Conservation (phyloP, 495 filamentous ascomycete genomes). For the Aspergillus kassunensis region DNA sequence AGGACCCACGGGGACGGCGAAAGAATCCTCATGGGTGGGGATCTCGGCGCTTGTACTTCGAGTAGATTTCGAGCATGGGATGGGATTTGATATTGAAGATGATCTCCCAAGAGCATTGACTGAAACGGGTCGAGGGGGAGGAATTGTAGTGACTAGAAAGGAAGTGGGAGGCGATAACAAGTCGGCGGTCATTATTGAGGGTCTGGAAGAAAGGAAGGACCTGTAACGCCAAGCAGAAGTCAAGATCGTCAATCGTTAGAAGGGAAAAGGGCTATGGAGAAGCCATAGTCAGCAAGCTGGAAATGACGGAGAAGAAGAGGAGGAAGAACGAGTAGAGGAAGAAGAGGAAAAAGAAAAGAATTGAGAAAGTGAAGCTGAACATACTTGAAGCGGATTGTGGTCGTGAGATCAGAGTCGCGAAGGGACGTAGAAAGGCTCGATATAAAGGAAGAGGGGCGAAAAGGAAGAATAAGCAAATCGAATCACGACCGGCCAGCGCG, state of each 20-base stretch:
- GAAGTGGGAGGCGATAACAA: slow-evolving; percentile 15
- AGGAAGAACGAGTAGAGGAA: slow-evolving; percentile 6
- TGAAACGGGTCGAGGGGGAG: slow-evolving; percentile 33
- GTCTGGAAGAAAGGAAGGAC: background rate
- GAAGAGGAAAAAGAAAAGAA: slow-evolving; percentile 3
- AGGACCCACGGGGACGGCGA: slow-evolving; percentile 15
- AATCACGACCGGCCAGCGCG: slow-evolving; percentile 21
- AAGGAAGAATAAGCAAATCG: slow-evolving; percentile 4
- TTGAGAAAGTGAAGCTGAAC: slow-evolving; percentile 5
- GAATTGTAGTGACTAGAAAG: slow-evolving; percentile 31
- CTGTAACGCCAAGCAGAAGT: slow-evolving; percentile 12
- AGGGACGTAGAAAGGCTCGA: background rate
- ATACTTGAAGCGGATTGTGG: slow-evolving; percentile 2
- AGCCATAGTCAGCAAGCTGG: slow-evolving; percentile 3
- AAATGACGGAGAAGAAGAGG: slow-evolving; percentile 6
- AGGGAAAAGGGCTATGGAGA: slow-evolving; percentile 1
- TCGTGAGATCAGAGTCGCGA: background rate
- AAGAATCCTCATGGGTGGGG: slow-evolving; percentile 20
- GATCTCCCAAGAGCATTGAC: slow-evolving; percentile 31
- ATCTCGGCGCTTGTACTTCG: slow-evolving; percentile 28
- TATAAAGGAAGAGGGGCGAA: background rate
- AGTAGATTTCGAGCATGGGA: slow-evolving; percentile 22
- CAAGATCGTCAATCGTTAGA: slow-evolving; percentile 21
- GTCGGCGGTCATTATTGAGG: slow-evolving; percentile 9
- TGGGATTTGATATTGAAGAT: slow-evolving; percentile 14